Evolutionary conservation across 768 basidiomycete species (phyloP), one percentile per base, ranked within the genome.

Genomic region (Psilocybe subaeruginosa): DNA sequence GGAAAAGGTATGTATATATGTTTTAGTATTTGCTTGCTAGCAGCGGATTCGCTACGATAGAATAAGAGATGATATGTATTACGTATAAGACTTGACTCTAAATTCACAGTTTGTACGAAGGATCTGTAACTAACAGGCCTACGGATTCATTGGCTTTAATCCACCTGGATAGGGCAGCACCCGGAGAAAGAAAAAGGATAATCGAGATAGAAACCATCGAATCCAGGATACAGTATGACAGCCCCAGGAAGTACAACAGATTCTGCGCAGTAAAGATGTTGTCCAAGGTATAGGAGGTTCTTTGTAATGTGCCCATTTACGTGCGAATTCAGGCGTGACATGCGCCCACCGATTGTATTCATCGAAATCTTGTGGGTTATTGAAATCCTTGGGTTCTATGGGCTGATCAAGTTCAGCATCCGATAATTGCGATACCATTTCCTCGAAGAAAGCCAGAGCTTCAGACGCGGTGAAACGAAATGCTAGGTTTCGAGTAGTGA

Each of bases 361-460:
- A 23, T 61, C 56, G 43, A 63, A 23, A 23, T 23, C 2, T 23
- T 23, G 23, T 2, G 23, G 23, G 23, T 23, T 23, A 23, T 23
- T 23, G 23, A 23, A 23, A 23, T 23, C 23, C 2, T 23, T 23
- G 23, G 23, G 58, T 43, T 12, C 19, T n/a, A 35, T 29, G 63
- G 35, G 65, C 65, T 48, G 70, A 72, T 1, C 71, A 70, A 47
- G 72, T 61, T 56, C 69, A 73, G 27, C 67, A 64, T 23, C 48
- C 48, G 59, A 29, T 9, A 54, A 17, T 29, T 55, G 19, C 16
- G 49, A 30, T 17, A 27, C 31, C 17, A 53, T 19, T 9, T 61
- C 30, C 35, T 70, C 68, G 29, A 75, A 66, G 56, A 75, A 75
- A 11, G 16, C 19, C 27, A 73, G 66, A 16, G 74, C 73, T 41